These are phyloP conservation scores for Diaporthe batatas DNA, from an alignment of 2,329 filamentous ascomycete species.

Conservation along the genomic window DNA sequence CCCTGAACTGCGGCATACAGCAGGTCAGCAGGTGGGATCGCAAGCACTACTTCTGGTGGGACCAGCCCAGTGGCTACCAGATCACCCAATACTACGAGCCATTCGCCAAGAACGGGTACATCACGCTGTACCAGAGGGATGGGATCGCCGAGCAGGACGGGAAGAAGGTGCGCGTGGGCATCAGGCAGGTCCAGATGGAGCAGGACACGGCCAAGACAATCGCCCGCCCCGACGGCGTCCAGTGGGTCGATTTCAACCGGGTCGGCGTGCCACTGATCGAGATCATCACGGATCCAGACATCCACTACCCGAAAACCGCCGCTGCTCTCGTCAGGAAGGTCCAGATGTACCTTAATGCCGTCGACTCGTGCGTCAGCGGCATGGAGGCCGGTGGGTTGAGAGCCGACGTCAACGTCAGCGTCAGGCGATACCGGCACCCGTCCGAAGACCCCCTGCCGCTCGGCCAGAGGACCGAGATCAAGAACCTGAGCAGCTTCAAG, in stretches of 20 bases:
- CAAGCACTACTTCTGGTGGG: slow-evolving; percentile 99
- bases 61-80: slow-evolving; percentile 96
- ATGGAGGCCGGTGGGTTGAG: slow-evolving; percentile 94
- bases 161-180: slow-evolving; percentile 78
- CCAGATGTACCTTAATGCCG: slow-evolving; percentile 81
- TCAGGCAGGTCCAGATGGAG: slow-evolving; percentile 96
- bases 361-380: slow-evolving; percentile 87
- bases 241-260: slow-evolving; percentile 93
- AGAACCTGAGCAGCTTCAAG: slow-evolving; percentile 95
- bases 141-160: slow-evolving; percentile 83
- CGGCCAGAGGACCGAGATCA: slow-evolving; percentile 95
- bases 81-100: slow-evolving; percentile 95
- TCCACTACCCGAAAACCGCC: slow-evolving; percentile 88
- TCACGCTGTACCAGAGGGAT: slow-evolving; percentile 81
- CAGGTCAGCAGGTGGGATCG: slow-evolving; percentile 87
- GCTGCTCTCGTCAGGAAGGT: slow-evolving; percentile 91
- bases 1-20: slow-evolving; percentile 84
- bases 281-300: slow-evolving; percentile 91
- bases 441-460: slow-evolving; percentile 57
- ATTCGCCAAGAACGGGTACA: slow-evolving; percentile 76
- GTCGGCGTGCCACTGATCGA: slow-evolving; percentile 93
- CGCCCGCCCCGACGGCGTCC: slow-evolving; percentile 77
- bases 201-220: slow-evolving; percentile 98
- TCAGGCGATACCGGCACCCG: slow-evolving; percentile 69
- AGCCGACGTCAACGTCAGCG: slow-evolving; percentile 95